Base-by-base conservation (phyloP, 139 green algal species). In the Coccomyxa sp. region DNA sequence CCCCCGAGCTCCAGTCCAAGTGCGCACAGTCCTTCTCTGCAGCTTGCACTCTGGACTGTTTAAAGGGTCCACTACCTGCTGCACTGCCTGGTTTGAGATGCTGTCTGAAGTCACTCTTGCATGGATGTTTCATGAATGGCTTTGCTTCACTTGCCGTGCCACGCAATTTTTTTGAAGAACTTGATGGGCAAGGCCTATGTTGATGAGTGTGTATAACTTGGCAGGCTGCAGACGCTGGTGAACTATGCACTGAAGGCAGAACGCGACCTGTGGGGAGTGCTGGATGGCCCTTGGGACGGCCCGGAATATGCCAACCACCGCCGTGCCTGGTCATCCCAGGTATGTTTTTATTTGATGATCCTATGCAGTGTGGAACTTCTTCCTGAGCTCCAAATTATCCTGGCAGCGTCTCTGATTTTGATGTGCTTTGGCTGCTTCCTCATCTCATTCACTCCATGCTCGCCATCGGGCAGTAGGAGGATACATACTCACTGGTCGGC, bases 211-310 rank as follows among this genome's bases (percentile, higher is more conserved):
- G 3, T 51, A 51, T 7, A 51, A 17, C 71, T 25, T 13, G 74
- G 58, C 87, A 92, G 89, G 86, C 74, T 92, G 76, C 32, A 38
- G 32, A 81, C 75, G 16, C 30, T 90, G 27, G 51, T 90, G 14
- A 85, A 87, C 31, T 81, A 86, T 28, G 75, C 87, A 17, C 57
- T 86, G 32, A 83, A 84, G 58, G 66, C 89, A 17, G 90, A 93
- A 81, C 82, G 84, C 15, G 88, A 91, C 67, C 87, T 89, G 77
- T 92, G 87, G 85, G 79, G 76, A 10, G 84, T 92, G 84, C 38
- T 85, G 27, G 90, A 91, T 32, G 87, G 87, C 1, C 82, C 77
- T 16, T 93, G 90, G 90, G 85, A 59, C 18, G 80, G 68, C 11
- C 60, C 51, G 11, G 83, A 79, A 66, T 68, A 58, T 58, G 68